Percentiles rank a stretch among this genome's conserved stretches.
Conservation (phyloP, 2,329 filamentous ascomycete species). For the Xylaria sp. region DNA sequence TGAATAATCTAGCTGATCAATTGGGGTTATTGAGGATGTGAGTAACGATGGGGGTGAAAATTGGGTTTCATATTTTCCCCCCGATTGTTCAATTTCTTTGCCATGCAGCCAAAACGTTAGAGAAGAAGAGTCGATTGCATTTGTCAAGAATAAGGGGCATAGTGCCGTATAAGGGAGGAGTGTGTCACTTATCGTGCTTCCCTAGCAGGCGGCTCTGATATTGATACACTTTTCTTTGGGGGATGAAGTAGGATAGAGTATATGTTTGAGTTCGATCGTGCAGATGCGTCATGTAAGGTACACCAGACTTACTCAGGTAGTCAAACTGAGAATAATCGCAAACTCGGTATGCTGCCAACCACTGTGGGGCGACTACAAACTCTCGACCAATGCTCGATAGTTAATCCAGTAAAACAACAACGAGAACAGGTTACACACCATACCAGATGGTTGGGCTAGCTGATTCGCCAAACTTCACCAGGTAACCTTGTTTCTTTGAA, state of each 20-base stretch:
- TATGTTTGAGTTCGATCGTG: conserved; percentile 3
- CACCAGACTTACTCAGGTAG: not conserved
- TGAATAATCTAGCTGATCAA: conserved; percentile 13
- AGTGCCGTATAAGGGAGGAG: not conserved
- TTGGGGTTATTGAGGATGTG: conserved; percentile 9
- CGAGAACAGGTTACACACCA: not conserved
- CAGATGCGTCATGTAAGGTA: not conserved
- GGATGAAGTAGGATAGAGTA: conserved; percentile 23
- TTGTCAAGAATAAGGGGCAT: too few species aligned
- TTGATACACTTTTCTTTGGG: conserved; percentile 9
- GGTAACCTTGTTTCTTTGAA: not conserved
- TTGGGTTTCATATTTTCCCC: not conserved
- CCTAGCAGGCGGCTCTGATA: not conserved
- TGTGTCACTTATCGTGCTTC: not conserved
- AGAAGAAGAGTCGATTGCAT: too few species aligned
- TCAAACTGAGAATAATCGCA: not conserved
- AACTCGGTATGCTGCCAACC: not conserved
- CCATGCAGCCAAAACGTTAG: not conserved
- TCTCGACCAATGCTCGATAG: not conserved
- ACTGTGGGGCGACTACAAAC: not conserved
- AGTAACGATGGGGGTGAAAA: not conserved
- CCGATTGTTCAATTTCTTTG: not conserved
- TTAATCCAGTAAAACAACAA: not conserved
- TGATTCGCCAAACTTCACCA: not conserved
- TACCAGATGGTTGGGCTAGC: not conserved